phyloP scores from a whole-genome alignment of 768 basidiomycete species.

The Rickenella mellea region DNA sequence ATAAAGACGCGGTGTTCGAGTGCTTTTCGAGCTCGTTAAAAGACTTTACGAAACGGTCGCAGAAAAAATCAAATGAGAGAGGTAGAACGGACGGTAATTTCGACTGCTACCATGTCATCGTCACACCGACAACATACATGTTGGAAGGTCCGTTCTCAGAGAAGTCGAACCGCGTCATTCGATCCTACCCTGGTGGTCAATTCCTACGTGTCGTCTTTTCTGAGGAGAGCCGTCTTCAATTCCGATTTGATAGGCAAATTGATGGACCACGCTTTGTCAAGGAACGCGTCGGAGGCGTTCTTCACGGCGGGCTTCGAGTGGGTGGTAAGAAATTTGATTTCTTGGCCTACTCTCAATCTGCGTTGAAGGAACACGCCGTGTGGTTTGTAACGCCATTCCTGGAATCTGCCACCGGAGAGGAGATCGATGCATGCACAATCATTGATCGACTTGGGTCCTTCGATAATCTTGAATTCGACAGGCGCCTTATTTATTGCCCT shows the following conservation, averaged over 20 bases:
- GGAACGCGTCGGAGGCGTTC: slow-evolving; percentile 34
- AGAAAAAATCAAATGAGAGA: background rate
- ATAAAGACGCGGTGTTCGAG: slow-evolving; percentile 1
- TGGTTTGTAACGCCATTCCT: slow-evolving; percentile 58
- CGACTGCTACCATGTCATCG: slow-evolving; percentile 33
- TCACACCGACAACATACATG: slow-evolving; percentile 46
- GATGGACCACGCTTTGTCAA: slow-evolving; percentile 42
- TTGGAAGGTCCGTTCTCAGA: slow-evolving; percentile 49
- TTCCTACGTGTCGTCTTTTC: slow-evolving; percentile 58
- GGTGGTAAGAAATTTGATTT: slow-evolving; percentile 50
- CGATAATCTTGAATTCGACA: slow-evolving; percentile 33
- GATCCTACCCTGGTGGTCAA: slow-evolving; percentile 36
- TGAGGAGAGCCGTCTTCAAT: slow-evolving; percentile 46
- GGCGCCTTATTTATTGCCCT: slow-evolving; percentile 43
- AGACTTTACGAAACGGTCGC: no score
- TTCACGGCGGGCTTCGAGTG: slow-evolving; percentile 38
- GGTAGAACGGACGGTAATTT: slow-evolving; percentile 28
- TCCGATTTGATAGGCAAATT: slow-evolving; percentile 47
- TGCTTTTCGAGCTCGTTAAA: background rate
- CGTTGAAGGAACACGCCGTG: slow-evolving; percentile 57
- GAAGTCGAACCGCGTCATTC: slow-evolving; percentile 53
- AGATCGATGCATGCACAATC: slow-evolving; percentile 37
- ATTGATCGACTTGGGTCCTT: slow-evolving; percentile 50
- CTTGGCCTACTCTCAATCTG: slow-evolving; percentile 67
- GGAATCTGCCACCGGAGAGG: slow-evolving; percentile 16